Percentiles rank a stretch among this genome's conserved stretches.
These are phyloP conservation scores for Casuarina cunninghamiana DNA, from an alignment of 306 rosid species.

Conservation along the genomic window DNA sequence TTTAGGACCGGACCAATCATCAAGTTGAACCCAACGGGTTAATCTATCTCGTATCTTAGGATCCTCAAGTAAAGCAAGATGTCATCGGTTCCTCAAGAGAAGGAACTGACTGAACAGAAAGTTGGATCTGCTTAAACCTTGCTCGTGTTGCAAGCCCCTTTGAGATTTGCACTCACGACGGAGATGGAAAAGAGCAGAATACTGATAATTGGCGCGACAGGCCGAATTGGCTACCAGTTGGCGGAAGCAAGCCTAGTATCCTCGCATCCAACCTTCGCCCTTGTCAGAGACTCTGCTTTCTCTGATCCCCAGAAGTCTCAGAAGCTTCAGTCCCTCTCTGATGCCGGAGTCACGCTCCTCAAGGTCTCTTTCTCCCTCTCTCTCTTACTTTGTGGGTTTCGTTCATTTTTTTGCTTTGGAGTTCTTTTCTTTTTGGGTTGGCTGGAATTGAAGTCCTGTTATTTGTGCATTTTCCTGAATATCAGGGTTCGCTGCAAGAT, in stretches of 20 bases:
- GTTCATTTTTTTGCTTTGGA: background rate
- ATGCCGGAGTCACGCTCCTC: constrained; percentile 61
- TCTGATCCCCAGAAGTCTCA: constrained; percentile 51
- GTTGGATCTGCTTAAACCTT: no score
- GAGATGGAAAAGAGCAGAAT: constrained; percentile 54
- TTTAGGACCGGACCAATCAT: no score
- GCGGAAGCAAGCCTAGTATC: constrained; percentile 55
- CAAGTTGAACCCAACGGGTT: no score
- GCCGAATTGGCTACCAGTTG: constrained; percentile 55
- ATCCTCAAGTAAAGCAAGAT: no score
- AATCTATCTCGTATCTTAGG: no score
- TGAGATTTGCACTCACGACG: background rate
- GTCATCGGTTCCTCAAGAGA: no score
- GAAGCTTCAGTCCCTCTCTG: constrained; percentile 52
- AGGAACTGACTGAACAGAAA: no score
- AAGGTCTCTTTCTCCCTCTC: constrained; percentile 29
- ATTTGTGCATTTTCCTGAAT: constrained; percentile 6
- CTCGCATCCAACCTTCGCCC: constrained; percentile 76
- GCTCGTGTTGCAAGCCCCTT: no score
- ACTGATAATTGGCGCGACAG: constrained; percentile 68
- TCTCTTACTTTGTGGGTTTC: background rate
- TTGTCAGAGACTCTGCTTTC: constrained; percentile 58
- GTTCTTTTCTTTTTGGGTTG: background rate
- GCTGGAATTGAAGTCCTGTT: background rate
- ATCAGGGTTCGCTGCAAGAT: constrained; percentile 69